Percentiles rank a stretch among this genome's conserved stretches.
Conservation (phyloP, 169 alveolate genomes). For the Neospora caninum region DNA sequence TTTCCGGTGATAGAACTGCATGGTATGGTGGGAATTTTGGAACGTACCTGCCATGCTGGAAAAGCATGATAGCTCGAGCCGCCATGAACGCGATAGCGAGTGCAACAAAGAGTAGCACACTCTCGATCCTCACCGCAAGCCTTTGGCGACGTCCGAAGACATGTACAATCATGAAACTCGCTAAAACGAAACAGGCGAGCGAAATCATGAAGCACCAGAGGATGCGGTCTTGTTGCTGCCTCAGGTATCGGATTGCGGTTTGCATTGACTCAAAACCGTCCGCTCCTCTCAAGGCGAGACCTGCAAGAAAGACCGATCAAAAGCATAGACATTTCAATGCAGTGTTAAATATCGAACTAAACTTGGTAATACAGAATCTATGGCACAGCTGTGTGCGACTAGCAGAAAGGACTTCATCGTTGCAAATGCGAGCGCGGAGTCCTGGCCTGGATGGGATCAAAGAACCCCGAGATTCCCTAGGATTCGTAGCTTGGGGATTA, state of each 20-base stretch:
- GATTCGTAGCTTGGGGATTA: no score
- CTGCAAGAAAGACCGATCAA: neutral
- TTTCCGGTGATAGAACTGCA: neutral
- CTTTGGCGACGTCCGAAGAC: slow-evolving; percentile 11
- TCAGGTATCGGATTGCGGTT: slow-evolving; percentile 26
- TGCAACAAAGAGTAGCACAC: slow-evolving; percentile 26
- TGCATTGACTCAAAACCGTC: slow-evolving; percentile 45
- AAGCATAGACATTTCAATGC: no score
- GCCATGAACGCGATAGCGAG: slow-evolving; percentile 46
- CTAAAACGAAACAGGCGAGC: slow-evolving; percentile 39
- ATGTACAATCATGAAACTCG: slow-evolving; percentile 40
- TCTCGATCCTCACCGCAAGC: slow-evolving; percentile 25
- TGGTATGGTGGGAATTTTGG: neutral
- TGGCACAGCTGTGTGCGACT: no score
- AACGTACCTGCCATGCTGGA: slow-evolving; percentile 44
- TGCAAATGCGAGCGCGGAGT: no score
- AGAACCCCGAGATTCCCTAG: no score
- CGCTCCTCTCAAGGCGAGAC: slow-evolving; percentile 66
- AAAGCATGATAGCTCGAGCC: slow-evolving; percentile 29
- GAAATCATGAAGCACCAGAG: slow-evolving; percentile 27
- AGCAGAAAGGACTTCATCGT: no score
- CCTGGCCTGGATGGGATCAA: no score
- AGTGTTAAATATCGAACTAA: no score
- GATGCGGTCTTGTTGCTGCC: slow-evolving; percentile 44
- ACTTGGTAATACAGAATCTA: no score